A percentile compares a stretch with the other conserved stretches of the same genome.
These are phyloP conservation scores for Groenewaldozyma sp. DNA, from an alignment of 1,139 yeast species.

Conservation along the genomic window DNA sequence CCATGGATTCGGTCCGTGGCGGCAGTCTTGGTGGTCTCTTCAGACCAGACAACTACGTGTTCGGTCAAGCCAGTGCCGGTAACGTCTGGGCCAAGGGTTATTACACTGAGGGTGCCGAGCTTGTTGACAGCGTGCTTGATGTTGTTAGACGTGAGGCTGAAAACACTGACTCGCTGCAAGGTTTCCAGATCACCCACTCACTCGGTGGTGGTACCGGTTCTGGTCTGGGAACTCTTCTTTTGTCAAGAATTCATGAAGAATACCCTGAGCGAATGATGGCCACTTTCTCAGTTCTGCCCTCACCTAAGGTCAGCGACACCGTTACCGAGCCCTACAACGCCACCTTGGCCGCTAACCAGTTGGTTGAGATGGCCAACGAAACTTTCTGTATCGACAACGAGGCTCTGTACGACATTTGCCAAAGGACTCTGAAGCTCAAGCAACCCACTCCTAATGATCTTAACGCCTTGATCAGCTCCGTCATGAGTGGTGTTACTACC, in stretches of 20 bases:
- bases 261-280: slow-evolving; percentile 95
- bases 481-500: slow-evolving; percentile 86
- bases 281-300: slow-evolving; percentile 85
- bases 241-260: slow-evolving; percentile 76
- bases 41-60: slow-evolving; percentile 84
- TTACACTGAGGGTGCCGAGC: slow-evolving; percentile 92
- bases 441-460: slow-evolving; percentile 74
- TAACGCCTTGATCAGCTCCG: slow-evolving; percentile 74
- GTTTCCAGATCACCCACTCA: slow-evolving; percentile 89
- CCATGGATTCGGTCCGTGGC: slow-evolving; percentile 73
- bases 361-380: slow-evolving; percentile 83
- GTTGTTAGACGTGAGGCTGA: slow-evolving; percentile 90
- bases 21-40: slow-evolving; percentile 73
- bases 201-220: slow-evolving; percentile 97
- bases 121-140: slow-evolving; percentile 81
- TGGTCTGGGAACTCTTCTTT: slow-evolving; percentile 84
- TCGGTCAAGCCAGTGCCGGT: slow-evolving; percentile 88
- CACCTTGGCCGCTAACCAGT: slow-evolving; percentile 82
- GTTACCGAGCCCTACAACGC: slow-evolving; percentile 94
- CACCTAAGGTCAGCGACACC: slow-evolving; percentile 85
- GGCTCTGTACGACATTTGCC: slow-evolving; percentile 84
- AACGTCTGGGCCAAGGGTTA: slow-evolving; percentile 97
- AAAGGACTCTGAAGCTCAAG: slow-evolving; percentile 67
- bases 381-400: slow-evolving; percentile 93
- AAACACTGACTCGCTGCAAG: slow-evolving; percentile 85